These are phyloP conservation scores for Apiotrichum gamsii DNA, from an alignment of 1,284 basidiomycete species.

Conservation along the genomic window DNA sequence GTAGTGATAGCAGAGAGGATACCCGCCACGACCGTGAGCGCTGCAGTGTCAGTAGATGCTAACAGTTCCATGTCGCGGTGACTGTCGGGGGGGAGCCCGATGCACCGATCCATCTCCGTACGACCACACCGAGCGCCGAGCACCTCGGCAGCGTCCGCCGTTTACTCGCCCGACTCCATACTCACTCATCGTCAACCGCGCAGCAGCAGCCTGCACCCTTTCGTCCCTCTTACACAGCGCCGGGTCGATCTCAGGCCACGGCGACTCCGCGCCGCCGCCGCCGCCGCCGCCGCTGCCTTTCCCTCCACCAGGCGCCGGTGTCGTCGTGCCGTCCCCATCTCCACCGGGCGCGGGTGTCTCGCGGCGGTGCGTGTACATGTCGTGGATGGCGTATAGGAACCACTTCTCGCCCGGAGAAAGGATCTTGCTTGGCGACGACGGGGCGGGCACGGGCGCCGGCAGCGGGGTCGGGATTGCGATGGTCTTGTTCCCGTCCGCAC, in stretches of 20 bases:
- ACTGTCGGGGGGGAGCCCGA: too few species aligned
- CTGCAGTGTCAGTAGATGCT: conserved; percentile 30
- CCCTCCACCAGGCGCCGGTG: conserved; percentile 1
- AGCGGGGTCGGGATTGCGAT: too few species aligned
- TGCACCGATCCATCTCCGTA: too few species aligned
- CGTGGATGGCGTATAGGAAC: conserved; percentile 38
- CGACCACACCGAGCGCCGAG: too few species aligned
- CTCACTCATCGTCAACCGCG: conserved; percentile 60
- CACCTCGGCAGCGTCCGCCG: too few species aligned
- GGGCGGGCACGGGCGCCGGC: too few species aligned
- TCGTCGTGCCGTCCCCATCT: too few species aligned
- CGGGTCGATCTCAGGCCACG: conserved; percentile 43
- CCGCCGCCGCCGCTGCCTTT: background rate
- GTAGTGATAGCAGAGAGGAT: conserved; percentile 73
- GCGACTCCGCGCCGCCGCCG: conserved; percentile 3
- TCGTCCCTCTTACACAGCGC: conserved; percentile 61
- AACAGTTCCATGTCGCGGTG: background rate
- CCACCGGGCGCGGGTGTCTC: too few species aligned
- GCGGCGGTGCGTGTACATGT: conserved; percentile 31
- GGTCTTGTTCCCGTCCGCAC: conserved; percentile 59
- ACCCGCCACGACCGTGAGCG: conserved; percentile 71
- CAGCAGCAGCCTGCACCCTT: conserved; percentile 63
- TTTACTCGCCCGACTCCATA: conserved; percentile 5
- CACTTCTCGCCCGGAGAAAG: conserved; percentile 40
- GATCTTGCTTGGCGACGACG: conserved; percentile 42